A percentile compares a stretch with the other conserved stretches of the same genome.
Evolutionary conservation across 176 grass and related monocot genomes (phyloP).

Genomic region (Zoysia pacifica): DNA sequence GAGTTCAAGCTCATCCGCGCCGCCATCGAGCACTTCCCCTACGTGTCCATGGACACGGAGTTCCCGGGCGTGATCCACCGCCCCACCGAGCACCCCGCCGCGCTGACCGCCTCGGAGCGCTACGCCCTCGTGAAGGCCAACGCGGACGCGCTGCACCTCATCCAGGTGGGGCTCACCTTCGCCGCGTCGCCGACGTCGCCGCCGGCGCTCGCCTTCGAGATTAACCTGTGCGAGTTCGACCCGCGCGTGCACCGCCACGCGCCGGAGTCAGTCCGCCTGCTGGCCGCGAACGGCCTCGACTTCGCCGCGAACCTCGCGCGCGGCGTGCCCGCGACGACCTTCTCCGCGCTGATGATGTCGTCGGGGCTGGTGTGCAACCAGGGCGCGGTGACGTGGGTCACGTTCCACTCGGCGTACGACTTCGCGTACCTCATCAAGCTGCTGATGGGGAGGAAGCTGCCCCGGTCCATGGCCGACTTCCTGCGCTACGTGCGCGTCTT

Average conservation of each 20-base stretch:
- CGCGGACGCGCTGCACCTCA: constrained; percentile 84
- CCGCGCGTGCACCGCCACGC: constrained; percentile 59
- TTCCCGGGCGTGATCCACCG: constrained; percentile 80
- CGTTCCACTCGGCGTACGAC: constrained; percentile 85
- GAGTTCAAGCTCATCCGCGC: constrained; percentile 67
- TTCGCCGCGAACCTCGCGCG: constrained; percentile 52
- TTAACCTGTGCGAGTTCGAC: constrained; percentile 94
- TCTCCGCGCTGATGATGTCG: constrained; percentile 69
- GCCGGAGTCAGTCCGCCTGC: constrained; percentile 52
- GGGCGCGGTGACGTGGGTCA: constrained; percentile 51
- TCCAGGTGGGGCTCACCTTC: constrained; percentile 80
- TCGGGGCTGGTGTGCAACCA: constrained; percentile 69
- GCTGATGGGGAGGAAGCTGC: constrained; percentile 52
- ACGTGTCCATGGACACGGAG: constrained; percentile 91
- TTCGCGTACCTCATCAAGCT: constrained; percentile 77
- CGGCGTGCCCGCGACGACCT: constrained; percentile 45
- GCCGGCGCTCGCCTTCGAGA: constrained; percentile 59
- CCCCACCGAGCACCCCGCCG: constrained; percentile 40
- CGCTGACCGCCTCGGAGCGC: constrained; percentile 51
- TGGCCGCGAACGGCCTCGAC: constrained; percentile 65
- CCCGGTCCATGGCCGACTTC: constrained; percentile 48
- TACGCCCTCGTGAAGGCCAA: constrained; percentile 71
- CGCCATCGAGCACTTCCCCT: constrained; percentile 49
- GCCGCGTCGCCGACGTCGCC: constrained; percentile 42
- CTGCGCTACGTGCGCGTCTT: constrained; percentile 49